Percentiles rank a stretch among this genome's conserved stretches.
Conservation (phyloP, 2,329 filamentous ascomycete genomes). For the Penicillium capsulatum region DNA sequence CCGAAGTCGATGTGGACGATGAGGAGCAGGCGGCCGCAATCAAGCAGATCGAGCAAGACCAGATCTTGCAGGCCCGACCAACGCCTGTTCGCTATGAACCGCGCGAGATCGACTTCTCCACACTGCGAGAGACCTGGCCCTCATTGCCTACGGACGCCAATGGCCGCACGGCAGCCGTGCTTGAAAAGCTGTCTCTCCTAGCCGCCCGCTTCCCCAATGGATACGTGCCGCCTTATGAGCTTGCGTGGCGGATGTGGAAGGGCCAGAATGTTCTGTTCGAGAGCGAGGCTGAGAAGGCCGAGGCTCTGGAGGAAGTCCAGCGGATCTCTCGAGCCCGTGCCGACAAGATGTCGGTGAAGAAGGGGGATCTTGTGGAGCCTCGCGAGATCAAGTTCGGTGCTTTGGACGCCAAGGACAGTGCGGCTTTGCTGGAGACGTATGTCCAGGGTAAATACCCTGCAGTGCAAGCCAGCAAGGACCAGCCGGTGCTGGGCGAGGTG, state of each 20-base stretch:
- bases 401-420: slow-evolving; percentile 24
- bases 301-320: slow-evolving; percentile 35
- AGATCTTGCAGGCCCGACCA: slow-evolving; percentile 29
- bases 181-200: slow-evolving; percentile 35
- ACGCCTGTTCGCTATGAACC: slow-evolving; percentile 36
- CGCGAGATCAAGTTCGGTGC: slow-evolving; percentile 27
- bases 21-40: slow-evolving; percentile 23
- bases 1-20: slow-evolving; percentile 25
- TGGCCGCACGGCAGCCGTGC: slow-evolving; percentile 27
- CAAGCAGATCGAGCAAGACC: slow-evolving; percentile 29
- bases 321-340: slow-evolving; percentile 32
- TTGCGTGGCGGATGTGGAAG: slow-evolving; percentile 36
- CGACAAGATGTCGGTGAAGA: slow-evolving; percentile 33
- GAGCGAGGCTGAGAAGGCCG: slow-evolving; percentile 35
- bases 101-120: slow-evolving; percentile 28
- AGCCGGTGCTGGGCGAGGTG: slow-evolving; percentile 30
- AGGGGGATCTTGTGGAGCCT: slow-evolving; percentile 37
- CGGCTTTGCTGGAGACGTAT: slow-evolving; percentile 29
- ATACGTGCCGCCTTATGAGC: slow-evolving; percentile 34
- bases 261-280: slow-evolving; percentile 38
- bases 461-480: slow-evolving; percentile 15
- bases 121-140: slow-evolving; percentile 39
- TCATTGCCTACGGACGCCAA: slow-evolving; percentile 32
- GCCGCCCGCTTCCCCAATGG: slow-evolving; percentile 35
- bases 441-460: slow-evolving; percentile 34